A percentile compares a stretch with the other conserved stretches of the same genome.
phyloP scores from a whole-genome alignment of 1,284 basidiomycete genomes.

The Moniliella sp. region DNA sequence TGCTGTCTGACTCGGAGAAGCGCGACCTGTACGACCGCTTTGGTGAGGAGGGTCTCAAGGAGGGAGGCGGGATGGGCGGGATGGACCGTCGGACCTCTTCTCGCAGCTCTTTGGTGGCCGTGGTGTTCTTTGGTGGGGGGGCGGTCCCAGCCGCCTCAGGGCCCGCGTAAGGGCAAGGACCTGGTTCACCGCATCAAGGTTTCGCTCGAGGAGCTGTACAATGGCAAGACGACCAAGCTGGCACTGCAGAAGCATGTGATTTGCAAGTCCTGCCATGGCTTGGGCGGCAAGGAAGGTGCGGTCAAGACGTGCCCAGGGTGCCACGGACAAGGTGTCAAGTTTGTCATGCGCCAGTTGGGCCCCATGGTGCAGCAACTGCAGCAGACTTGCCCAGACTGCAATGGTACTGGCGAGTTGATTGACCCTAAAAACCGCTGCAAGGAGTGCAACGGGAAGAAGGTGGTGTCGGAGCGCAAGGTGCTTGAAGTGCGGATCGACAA shows the following conservation, averaged over 20 bases:
- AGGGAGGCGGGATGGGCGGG: conserved; percentile 47
- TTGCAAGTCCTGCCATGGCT: conserved; percentile 78
- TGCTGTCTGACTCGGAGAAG: conserved; percentile 71
- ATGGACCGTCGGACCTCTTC: conserved; percentile 95
- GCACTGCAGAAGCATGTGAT: conserved; percentile 86
- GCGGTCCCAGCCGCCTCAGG: conserved; percentile 89
- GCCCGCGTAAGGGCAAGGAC: conserved; percentile 89
- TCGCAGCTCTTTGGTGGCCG: conserved; percentile 72
- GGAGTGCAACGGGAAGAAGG: conserved; percentile 85
- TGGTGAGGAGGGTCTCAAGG: conserved; percentile 74
- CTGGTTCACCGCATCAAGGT: conserved; percentile 90
- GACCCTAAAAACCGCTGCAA: conserved; percentile 81
- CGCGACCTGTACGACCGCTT: conserved; percentile 54
- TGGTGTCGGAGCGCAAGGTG: conserved; percentile 80
- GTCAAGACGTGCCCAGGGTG: conserved; percentile 63
- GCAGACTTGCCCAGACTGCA: conserved; percentile 76
- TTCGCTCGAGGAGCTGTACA: conserved; percentile 89
- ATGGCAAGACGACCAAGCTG: conserved; percentile 92
- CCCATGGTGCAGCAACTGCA: conserved; percentile 99
- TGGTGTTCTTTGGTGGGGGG: conserved; percentile 40
- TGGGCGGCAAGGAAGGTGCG: conserved; percentile 89
- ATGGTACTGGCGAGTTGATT: conserved; percentile 76
- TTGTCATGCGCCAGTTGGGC: conserved; percentile 86
- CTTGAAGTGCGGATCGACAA: conserved; percentile 98
- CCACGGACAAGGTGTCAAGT: conserved; percentile 70